Conservation (phyloP, 306 rosid species). For the Aeschynomene evenia region DNA sequence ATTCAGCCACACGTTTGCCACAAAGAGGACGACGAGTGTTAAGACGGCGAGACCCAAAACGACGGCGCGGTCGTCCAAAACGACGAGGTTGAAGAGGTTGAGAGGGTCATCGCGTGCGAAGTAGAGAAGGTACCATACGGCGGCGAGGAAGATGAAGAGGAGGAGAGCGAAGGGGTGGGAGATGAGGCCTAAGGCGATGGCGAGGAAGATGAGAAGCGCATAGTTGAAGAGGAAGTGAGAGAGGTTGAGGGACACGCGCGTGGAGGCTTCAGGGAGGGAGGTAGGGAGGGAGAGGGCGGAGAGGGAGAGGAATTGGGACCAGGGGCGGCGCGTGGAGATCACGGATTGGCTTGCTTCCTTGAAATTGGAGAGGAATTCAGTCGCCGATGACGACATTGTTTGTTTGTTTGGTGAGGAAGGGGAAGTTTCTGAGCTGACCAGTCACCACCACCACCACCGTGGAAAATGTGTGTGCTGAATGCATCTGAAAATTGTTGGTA, state of each 20-base stretch:
- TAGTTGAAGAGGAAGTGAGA: constrained; percentile 64
- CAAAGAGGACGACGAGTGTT: constrained; percentile 37
- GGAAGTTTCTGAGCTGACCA: not conserved
- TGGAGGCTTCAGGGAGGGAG: constrained; percentile 45
- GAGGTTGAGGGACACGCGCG: constrained; percentile 54
- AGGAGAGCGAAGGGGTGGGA: constrained; percentile 50
- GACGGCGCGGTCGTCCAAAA: constrained; percentile 38
- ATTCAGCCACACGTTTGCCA: constrained; percentile 51
- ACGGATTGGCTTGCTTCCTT: constrained; percentile 40
- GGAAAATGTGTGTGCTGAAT: not conserved
- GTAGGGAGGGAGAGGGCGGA: constrained; percentile 50
- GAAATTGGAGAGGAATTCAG: constrained; percentile 40
- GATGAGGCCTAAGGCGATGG: constrained; percentile 53
- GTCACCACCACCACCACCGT: not conserved
- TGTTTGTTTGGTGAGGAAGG: not conserved
- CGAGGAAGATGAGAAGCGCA: constrained; percentile 33
- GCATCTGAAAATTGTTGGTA: not conserved
- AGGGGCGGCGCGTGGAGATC: constrained; percentile 55
- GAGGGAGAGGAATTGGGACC: constrained; percentile 45
- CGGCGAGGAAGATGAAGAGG: constrained; percentile 37
- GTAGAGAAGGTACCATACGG: constrained; percentile 62
- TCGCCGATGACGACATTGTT: constrained; percentile 34
- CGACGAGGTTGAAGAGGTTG: constrained; percentile 25
- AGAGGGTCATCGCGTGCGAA: constrained; percentile 55
- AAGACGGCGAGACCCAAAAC: constrained; percentile 28